Percentiles rank a stretch among this genome's conserved stretches.
Evolutionary conservation across 2,329 filamentous ascomycete genomes (phyloP).

Genomic region (Trichoderma sp.): DNA sequence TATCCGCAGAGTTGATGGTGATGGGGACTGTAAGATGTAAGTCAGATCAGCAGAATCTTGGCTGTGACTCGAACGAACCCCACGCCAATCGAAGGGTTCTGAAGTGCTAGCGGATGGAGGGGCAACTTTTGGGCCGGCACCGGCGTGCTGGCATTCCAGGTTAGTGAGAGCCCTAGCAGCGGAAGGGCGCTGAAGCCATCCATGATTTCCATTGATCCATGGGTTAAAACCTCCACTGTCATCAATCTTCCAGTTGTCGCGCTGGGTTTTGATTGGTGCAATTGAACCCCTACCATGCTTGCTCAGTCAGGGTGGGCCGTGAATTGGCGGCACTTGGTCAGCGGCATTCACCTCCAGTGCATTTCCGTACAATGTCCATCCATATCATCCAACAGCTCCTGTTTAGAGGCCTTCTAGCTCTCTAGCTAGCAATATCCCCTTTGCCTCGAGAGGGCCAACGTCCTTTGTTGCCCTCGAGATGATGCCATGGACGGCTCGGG

Average conservation of each 20-base stretch:
- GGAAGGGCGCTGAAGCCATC: conserved; percentile 1
- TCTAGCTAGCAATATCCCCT: neutral
- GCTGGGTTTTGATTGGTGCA: neutral
- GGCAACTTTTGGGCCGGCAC: conserved; percentile 10
- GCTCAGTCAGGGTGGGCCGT: neutral
- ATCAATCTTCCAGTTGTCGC: neutral
- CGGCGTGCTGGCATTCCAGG: neutral
- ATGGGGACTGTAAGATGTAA: neutral
- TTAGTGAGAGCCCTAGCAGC: neutral
- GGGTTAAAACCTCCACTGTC: neutral
- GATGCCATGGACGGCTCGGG: conserved; percentile 14
- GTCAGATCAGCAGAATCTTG: neutral
- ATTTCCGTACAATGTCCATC: neutral
- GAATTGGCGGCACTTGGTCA: neutral
- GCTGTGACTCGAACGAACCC: neutral
- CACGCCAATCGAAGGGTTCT: neutral
- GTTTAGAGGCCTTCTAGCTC: neutral
- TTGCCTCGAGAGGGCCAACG: neutral
- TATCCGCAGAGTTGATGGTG: neutral
- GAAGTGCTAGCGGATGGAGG: neutral
- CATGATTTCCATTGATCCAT: neutral
- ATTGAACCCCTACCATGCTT: neutral
- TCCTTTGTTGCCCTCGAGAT: neutral
- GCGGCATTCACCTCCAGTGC: neutral
- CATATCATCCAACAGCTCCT: neutral